phyloP scores from a whole-genome alignment of 371 early-diverging fungal species.

The Syncephalastrum racemosum region DNA sequence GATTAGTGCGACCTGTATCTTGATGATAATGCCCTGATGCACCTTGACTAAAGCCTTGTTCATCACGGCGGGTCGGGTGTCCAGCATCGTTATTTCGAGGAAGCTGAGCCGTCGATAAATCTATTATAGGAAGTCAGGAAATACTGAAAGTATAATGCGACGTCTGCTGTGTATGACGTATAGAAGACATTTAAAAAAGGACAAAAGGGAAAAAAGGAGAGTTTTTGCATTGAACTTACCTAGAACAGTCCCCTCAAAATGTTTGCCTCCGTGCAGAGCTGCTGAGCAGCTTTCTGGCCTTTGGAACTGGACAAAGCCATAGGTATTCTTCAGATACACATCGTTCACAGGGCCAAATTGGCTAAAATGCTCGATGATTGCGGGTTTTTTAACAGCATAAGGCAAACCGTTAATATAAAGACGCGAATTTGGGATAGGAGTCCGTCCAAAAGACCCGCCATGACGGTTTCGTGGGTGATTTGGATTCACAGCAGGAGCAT shows the following conservation, averaged over 20 bases:
- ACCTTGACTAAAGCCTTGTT: neutral
- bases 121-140: too few species aligned
- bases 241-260: constrained; percentile 32
- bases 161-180: neutral
- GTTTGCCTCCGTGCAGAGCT: constrained; percentile 40
- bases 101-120: too few species aligned
- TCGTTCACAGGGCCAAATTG: constrained; percentile 47
- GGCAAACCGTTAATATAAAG: constrained; percentile 22
- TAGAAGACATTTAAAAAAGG: neutral
- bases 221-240: constrained; percentile 27
- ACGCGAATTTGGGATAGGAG: constrained; percentile 3
- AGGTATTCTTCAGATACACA: constrained; percentile 33
- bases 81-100: too few species aligned
- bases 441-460: too few species aligned
- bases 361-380: constrained; percentile 42
- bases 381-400: constrained; percentile 30
- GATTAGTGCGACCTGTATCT: too few species aligned
- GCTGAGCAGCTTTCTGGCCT: constrained; percentile 33
- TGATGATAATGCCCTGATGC: too few species aligned
- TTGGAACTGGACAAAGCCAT: constrained; percentile 49
- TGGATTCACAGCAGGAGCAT: constrained; percentile 2
- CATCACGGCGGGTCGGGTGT: neutral
- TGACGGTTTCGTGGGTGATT: too few species aligned
- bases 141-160: neutral
- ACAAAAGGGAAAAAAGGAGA: neutral